A percentile compares a stretch with the other conserved stretches of the same genome.
phyloP scores from a whole-genome alignment of 768 basidiomycete species.

The Hemileccinum rubropunctum region DNA sequence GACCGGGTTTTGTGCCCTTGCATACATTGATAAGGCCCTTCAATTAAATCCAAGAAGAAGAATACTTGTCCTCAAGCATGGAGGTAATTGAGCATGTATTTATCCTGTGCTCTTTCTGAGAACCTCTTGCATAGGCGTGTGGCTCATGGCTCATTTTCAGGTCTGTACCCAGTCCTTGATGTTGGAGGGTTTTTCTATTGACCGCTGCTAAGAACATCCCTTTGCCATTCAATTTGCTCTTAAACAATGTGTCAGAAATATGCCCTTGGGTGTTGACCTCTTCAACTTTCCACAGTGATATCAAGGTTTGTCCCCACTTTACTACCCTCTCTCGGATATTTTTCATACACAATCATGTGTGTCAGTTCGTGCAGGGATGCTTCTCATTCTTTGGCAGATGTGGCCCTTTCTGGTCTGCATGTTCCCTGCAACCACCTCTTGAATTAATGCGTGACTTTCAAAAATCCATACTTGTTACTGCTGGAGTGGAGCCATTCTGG shows the following conservation, averaged over 20 bases:
- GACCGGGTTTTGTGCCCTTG: conserved; percentile 16
- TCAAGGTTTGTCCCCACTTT: background rate
- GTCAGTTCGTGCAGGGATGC: conserved; percentile 13
- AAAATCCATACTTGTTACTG: conserved; percentile 2
- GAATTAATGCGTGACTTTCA: conserved; percentile 15
- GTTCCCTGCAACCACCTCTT: conserved; percentile 11
- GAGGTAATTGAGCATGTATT: background rate
- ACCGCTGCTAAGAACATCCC: conserved; percentile 1
- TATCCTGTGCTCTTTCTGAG: background rate
- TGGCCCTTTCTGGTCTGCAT: conserved; percentile 15
- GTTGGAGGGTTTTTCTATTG: background rate
- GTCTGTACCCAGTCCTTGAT: background rate
- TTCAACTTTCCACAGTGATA: conserved; percentile 1
- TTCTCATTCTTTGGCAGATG: conserved; percentile 19
- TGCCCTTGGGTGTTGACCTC: conserved; percentile 7
- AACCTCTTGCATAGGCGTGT: background rate
- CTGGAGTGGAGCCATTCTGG: conserved; percentile 1
- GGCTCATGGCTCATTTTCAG: conserved; percentile 15
- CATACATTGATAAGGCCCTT: conserved; percentile 17
- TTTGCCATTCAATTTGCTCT: conserved; percentile 6
- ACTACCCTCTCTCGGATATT: too few species aligned
- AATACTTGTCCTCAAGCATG: conserved; percentile 18
- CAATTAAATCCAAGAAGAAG: conserved; percentile 9
- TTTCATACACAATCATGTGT: background rate
- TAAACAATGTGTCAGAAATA: conserved; percentile 2